Conservation (phyloP, 345 rosid species). For the Camelina hispida region DNA sequence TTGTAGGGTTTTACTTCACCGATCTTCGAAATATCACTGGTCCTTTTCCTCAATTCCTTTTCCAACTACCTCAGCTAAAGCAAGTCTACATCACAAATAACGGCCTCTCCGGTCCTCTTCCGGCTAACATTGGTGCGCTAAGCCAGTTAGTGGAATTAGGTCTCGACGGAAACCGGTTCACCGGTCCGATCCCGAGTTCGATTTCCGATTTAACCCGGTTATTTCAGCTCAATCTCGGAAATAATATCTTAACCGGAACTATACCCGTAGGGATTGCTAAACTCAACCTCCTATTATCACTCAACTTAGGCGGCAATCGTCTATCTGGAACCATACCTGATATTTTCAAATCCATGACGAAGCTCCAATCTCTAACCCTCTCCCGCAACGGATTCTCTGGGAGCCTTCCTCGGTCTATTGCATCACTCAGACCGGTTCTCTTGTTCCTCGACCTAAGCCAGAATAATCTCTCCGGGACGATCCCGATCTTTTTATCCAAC, state of each 20-base stretch:
- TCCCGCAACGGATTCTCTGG: constrained; percentile 60
- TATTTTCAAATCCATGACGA: constrained; percentile 49
- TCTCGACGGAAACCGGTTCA: neutral
- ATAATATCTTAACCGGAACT: constrained; percentile 42
- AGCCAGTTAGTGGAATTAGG: neutral
- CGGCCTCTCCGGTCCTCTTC: neutral
- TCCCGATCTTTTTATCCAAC: constrained; percentile 60
- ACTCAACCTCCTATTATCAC: constrained; percentile 43
- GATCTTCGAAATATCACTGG: neutral
- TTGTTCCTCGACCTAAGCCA: constrained; percentile 56
- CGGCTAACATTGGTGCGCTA: neutral
- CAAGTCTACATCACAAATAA: neutral
- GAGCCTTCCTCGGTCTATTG: constrained; percentile 55
- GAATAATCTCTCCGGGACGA: constrained; percentile 56
- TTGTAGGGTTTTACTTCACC: neutral
- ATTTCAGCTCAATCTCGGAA: neutral
- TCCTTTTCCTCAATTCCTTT: neutral
- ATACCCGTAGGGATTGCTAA: constrained; percentile 54
- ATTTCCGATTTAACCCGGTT: neutral
- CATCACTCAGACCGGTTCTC: constrained; percentile 48
- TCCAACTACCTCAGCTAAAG: neutral
- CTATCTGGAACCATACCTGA: constrained; percentile 64
- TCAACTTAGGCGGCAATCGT: constrained; percentile 50
- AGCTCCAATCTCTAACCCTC: constrained; percentile 51
- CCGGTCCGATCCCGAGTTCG: neutral